Evolutionary conservation across 2,329 filamentous ascomycete genomes (phyloP).

Genomic region (Diplodia seriata): DNA sequence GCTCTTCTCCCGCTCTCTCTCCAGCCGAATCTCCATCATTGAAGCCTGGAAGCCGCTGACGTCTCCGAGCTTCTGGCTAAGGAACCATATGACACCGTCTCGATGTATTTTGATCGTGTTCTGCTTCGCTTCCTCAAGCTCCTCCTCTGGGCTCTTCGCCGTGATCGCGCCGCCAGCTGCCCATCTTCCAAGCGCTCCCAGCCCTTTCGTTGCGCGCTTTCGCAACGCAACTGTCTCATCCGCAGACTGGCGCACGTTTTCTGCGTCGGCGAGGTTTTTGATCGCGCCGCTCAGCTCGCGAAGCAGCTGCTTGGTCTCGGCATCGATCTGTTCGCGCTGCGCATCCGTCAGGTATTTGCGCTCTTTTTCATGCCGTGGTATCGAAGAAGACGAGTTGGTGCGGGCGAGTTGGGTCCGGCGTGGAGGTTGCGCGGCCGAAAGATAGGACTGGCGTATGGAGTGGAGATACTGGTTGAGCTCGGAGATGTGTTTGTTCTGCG

Average conservation of each 20-base stretch:
- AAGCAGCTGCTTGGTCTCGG: slow-evolving; percentile 83
- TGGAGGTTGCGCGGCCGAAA: slow-evolving; percentile 77
- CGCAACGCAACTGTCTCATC: slow-evolving; percentile 73
- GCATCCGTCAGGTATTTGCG: slow-evolving; percentile 73
- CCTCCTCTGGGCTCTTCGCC: slow-evolving; percentile 70
- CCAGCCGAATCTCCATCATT: slow-evolving; percentile 92
- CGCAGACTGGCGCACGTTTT: slow-evolving; percentile 80
- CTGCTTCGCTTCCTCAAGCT: slow-evolving; percentile 72
- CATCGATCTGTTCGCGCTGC: slow-evolving; percentile 86
- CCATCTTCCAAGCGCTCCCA: slow-evolving; percentile 75
- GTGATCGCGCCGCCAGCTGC: slow-evolving; percentile 61
- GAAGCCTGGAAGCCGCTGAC: slow-evolving; percentile 79
- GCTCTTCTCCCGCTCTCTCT: slow-evolving; percentile 85
- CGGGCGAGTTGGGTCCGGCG: slow-evolving; percentile 57
- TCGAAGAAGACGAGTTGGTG: slow-evolving; percentile 39
- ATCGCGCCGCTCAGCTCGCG: slow-evolving; percentile 86
- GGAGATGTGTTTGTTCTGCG: slow-evolving; percentile 81
- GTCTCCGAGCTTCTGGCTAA: slow-evolving; percentile 76
- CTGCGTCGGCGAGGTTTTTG: slow-evolving; percentile 78
- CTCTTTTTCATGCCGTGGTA: slow-evolving; percentile 50
- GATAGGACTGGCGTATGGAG: slow-evolving; percentile 86
- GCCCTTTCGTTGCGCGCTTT: slow-evolving; percentile 66
- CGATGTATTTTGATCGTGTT: slow-evolving; percentile 73
- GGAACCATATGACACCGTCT: slow-evolving; percentile 82
- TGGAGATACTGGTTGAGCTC: slow-evolving; percentile 81